phyloP scores from a whole-genome alignment of 352 stramenopile genomes.

The Globisporangium carolinianum region DNA sequence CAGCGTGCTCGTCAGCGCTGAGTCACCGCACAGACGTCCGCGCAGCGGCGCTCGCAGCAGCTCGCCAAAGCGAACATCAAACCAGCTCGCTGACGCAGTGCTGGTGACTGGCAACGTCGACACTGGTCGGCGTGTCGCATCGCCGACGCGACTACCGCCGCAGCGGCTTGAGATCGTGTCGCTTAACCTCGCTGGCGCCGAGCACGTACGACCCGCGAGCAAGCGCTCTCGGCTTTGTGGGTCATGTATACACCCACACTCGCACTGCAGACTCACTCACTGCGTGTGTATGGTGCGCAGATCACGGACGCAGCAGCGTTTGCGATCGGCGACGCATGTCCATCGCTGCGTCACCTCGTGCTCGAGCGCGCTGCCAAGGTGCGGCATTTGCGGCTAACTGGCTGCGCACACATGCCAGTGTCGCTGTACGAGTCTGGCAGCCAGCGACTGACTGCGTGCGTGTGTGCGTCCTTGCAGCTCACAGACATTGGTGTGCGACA shows the following conservation, averaged over 20 bases:
- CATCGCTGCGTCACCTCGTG: conserved; percentile 5
- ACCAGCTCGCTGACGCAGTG: conserved; percentile 10
- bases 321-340: conserved; percentile 10
- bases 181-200: conserved; percentile 54
- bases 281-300: conserved; percentile 7
- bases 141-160: not conserved
- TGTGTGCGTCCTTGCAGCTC: conserved; percentile 21
- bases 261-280: not conserved
- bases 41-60: not conserved
- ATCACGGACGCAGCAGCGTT: conserved; percentile 14
- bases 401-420: not conserved
- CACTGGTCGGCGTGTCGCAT: not conserved
- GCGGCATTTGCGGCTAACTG: not conserved
- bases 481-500: conserved; percentile 51
- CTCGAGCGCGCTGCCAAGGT: conserved; percentile 13
- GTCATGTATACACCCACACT: not conserved
- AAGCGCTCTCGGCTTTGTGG: not conserved
- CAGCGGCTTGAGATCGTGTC: not conserved
- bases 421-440: not conserved
- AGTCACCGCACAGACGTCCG: not conserved
- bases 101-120: not conserved
- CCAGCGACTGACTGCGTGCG: not conserved
- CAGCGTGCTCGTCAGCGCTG: not conserved
- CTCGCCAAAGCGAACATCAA: conserved; percentile 16
- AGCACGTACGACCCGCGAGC: conserved; percentile 25